Evolutionary conservation across 225 moss, liverwort and hornwort genomes (phyloP).

Genomic region (Marchantia polymorpha): DNA sequence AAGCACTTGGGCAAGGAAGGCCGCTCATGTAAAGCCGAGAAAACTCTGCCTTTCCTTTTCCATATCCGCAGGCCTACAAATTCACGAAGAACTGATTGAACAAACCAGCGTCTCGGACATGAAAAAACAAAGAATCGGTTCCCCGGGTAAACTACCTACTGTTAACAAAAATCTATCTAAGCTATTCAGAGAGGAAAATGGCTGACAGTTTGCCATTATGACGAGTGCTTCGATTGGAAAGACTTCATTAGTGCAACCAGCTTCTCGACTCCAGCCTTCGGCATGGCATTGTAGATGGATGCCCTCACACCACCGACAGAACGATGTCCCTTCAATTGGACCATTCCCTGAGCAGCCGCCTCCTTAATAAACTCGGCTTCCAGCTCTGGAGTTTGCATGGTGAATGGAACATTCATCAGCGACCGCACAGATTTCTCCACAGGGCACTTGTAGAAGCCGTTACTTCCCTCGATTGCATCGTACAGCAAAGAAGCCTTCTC

Average conservation of each 20-base stretch:
- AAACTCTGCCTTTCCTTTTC: not conserved
- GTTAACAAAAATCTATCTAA: not conserved
- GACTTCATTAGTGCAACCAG: conserved; percentile 90
- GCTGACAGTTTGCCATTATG: conserved; percentile 1
- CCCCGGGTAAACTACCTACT: not conserved
- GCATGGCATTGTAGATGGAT: conserved; percentile 99
- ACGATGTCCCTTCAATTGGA: conserved; percentile 95
- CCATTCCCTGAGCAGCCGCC: conserved; percentile 72
- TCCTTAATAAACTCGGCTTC: conserved; percentile 94
- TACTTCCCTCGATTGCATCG: conserved; percentile 79
- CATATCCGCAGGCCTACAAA: not conserved
- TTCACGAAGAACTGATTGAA: not conserved
- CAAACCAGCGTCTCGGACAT: not conserved
- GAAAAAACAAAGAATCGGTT: not conserved
- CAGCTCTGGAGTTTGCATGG: conserved; percentile 78
- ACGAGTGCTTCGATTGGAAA: conserved; percentile 75
- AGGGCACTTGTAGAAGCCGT: conserved; percentile 89
- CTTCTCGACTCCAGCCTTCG: conserved; percentile 90
- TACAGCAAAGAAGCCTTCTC: conserved; percentile 88
- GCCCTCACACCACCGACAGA: conserved; percentile 97
- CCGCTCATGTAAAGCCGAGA: not conserved
- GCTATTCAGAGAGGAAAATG: not conserved
- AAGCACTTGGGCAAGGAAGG: not conserved
- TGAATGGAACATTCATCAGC: conserved; percentile 96
- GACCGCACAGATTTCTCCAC: conserved; percentile 91